These are phyloP conservation scores for Kurtzmaniella quercitrusa DNA, from an alignment of 1,139 yeast species.

Conservation along the genomic window DNA sequence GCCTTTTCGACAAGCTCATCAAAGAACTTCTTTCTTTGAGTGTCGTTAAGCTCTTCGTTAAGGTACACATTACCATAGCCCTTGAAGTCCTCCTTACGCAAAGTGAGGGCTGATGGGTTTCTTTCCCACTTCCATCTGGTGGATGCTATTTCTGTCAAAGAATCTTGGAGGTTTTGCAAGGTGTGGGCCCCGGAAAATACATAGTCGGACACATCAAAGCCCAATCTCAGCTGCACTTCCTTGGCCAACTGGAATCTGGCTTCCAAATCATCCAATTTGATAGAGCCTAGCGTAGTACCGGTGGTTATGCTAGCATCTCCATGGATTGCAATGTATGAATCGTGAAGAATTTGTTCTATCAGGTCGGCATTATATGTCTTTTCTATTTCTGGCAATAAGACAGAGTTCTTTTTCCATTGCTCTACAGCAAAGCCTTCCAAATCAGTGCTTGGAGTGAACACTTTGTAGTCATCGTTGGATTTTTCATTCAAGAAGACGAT, in stretches of 20 bases:
- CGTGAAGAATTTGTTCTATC: constrained; percentile 22
- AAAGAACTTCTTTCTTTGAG: constrained; percentile 27
- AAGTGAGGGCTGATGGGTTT: constrained; percentile 65
- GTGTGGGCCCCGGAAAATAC: constrained; percentile 48
- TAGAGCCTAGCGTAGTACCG: not conserved
- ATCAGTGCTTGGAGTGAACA: constrained; percentile 25
- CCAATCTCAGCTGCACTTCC: constrained; percentile 53
- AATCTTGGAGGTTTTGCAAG: constrained; percentile 41
- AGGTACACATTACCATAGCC: constrained; percentile 48
- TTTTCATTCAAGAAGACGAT: constrained; percentile 33
- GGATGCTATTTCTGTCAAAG: constrained; percentile 41
- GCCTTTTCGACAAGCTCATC: constrained; percentile 32
- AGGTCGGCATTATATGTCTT: constrained; percentile 22
- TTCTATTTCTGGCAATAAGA: constrained; percentile 27
- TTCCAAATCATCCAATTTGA: constrained; percentile 43
- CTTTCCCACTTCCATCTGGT: constrained; percentile 57
- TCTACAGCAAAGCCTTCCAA: constrained; percentile 33
- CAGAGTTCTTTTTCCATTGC: constrained; percentile 32
- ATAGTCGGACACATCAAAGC: constrained; percentile 65
- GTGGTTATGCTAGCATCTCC: constrained; percentile 9
- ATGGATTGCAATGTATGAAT: constrained; percentile 22
- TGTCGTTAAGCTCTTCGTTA: constrained; percentile 33
- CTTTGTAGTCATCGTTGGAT: constrained; percentile 30
- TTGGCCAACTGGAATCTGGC: constrained; percentile 59
- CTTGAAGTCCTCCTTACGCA: constrained; percentile 39